Evolutionary conservation across 2,329 filamentous ascomycete genomes (phyloP), one percentile per base, ranked within the genome.

Genomic region (Juglanconis oblonga): DNA sequence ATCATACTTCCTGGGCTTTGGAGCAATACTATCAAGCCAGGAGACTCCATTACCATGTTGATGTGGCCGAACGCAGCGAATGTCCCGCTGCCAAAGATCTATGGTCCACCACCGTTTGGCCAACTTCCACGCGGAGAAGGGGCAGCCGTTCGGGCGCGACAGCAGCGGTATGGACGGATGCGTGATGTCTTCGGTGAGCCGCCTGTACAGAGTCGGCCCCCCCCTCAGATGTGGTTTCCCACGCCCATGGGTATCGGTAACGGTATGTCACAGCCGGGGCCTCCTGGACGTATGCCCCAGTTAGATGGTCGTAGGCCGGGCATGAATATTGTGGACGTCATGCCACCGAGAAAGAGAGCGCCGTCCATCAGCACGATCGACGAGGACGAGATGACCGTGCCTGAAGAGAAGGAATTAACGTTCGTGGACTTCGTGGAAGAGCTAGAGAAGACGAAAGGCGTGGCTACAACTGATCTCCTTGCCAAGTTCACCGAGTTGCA

Each of bases 371-470:
- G 4, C 24, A 10, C 35, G 5, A 6, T 50, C n/a, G 38, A 44
- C 5, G 33, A 47, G 11, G 17, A 51, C 7, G 32, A 44, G 1
- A 58, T 61, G 13, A 61, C 44, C 8, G 49, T 35, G 50, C 38
- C 57, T 5, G 59, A 61, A 35, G 50, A 61, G 5, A 49, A 54
- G 45, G 55, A 61, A 31, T 24, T 61, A 24, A 54, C 33, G 36
- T 58, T 61, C 45, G 31, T 61, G 9, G 40, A 61, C 36, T 61
- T 58, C 4, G 32, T 54, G 17, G 51, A 45, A 11, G 59, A 58
- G 45, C 31, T 53, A 11, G 36, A 54, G 45, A 58, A 58, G 55
- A 24, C 6, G 9, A 50, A 45, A 14, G 5, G 2, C 32, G 35
- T 49, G 3, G 53, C 55, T 35, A 17, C 51, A 17, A 38, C 49